phyloP scores from a whole-genome alignment of 1,284 basidiomycete species.

The Trichosporon sp. region DNA sequence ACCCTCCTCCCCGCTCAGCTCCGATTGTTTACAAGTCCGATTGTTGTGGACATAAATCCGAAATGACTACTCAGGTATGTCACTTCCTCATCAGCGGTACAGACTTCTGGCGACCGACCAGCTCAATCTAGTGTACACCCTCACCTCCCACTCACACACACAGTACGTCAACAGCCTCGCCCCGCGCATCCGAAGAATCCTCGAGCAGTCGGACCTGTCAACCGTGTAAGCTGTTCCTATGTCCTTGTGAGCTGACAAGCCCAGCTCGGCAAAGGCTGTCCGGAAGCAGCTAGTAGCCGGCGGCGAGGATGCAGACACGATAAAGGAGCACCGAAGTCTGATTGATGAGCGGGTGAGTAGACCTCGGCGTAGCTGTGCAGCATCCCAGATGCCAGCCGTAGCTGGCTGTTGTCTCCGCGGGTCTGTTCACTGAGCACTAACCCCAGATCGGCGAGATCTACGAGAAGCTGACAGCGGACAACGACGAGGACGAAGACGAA shows the following conservation, averaged over 20 bases:
- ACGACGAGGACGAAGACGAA: slow-evolving; percentile 7
- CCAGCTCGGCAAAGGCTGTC: slow-evolving; percentile 45
- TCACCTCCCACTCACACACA: too few relatives aligned
- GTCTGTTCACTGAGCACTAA: not conserved
- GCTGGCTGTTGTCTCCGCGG: not conserved
- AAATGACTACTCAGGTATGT: not conserved
- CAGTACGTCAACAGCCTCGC: slow-evolving; percentile 28
- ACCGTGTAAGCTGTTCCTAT: slow-evolving; percentile 24
- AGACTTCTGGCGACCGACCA: too few relatives aligned
- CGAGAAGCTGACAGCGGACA: slow-evolving; percentile 24
- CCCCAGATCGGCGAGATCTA: slow-evolving; percentile 38
- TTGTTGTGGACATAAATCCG: not conserved
- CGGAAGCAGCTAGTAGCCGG: slow-evolving; percentile 39
- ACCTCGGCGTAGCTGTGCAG: too few relatives aligned
- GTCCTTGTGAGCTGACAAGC: slow-evolving; percentile 1
- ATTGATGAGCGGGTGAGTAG: slow-evolving; percentile 41
- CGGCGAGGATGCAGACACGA: slow-evolving; percentile 35
- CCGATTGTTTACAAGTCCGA: not conserved
- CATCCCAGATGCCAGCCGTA: not conserved
- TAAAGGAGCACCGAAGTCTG: slow-evolving; percentile 38
- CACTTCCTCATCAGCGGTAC: too few relatives aligned
- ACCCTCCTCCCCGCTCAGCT: not conserved
- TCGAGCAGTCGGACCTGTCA: slow-evolving; percentile 30
- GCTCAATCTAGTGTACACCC: too few relatives aligned
- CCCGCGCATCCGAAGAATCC: slow-evolving; percentile 32